These are phyloP conservation scores for Botrytis tulipae DNA, from an alignment of 2,329 filamentous ascomycete species.

Conservation along the genomic window DNA sequence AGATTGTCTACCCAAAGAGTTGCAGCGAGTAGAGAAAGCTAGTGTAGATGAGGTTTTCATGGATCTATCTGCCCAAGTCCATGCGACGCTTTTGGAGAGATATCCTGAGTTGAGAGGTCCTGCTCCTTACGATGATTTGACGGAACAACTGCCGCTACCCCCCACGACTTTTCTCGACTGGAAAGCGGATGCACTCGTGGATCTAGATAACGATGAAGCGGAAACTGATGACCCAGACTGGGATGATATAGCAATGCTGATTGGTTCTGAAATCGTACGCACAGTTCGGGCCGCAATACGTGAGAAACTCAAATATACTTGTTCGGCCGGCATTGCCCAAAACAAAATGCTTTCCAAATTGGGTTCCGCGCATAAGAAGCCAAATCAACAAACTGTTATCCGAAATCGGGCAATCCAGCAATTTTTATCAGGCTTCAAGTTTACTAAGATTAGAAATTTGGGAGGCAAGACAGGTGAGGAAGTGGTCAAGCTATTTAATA, in stretches of 20 bases:
- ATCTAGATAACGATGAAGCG: slow-evolving; percentile 67
- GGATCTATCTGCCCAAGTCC: slow-evolving; percentile 83
- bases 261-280: slow-evolving; percentile 86
- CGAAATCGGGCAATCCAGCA: slow-evolving; percentile 76
- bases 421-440: slow-evolving; percentile 83
- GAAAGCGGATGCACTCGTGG: slow-evolving; percentile 77
- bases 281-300: slow-evolving; percentile 68
- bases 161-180: slow-evolving; percentile 75
- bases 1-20: slow-evolving; percentile 60
- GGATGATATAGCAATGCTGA: slow-evolving; percentile 86
- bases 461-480: slow-evolving; percentile 93
- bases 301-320: slow-evolving; percentile 78
- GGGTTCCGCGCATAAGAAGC: slow-evolving; percentile 88
- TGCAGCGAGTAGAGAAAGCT: slow-evolving; percentile 85
- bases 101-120: slow-evolving; percentile 70
- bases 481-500: slow-evolving; percentile 75
- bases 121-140: slow-evolving; percentile 70
- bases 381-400: slow-evolving; percentile 91
- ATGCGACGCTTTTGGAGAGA: slow-evolving; percentile 68
- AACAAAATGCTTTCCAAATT: slow-evolving; percentile 98
- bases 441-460: slow-evolving; percentile 92
- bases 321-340: slow-evolving; percentile 80
- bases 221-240: slow-evolving; percentile 87
- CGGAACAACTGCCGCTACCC: slow-evolving; percentile 70
- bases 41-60: slow-evolving; percentile 95